phyloP scores from a whole-genome alignment of 352 stramenopile species.

The Globisporangium nunn region DNA sequence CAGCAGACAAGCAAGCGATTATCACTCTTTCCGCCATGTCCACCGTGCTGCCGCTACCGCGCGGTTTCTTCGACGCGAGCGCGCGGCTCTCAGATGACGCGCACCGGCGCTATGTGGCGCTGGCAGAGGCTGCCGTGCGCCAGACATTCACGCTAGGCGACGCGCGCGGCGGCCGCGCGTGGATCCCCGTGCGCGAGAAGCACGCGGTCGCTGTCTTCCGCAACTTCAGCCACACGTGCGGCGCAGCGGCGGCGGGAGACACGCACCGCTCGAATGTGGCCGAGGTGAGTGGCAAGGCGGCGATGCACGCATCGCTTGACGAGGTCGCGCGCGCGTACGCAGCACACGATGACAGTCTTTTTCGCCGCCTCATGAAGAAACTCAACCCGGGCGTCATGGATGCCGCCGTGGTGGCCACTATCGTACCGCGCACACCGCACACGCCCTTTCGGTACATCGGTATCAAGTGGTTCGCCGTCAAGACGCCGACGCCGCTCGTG shows the following conservation, averaged over 20 bases:
- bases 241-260: conserved; percentile 8
- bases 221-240: conserved; percentile 56
- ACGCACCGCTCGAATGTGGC: conserved; percentile 75
- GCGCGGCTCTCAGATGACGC: conserved; percentile 58
- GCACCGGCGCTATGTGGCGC: conserved; percentile 74
- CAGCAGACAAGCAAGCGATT: neutral
- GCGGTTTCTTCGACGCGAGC: conserved; percentile 71
- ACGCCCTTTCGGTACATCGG: conserved; percentile 80
- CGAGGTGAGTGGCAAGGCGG: conserved; percentile 66
- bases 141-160: conserved; percentile 80
- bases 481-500: conserved; percentile 73
- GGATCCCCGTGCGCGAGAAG: conserved; percentile 82
- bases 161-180: conserved; percentile 27
- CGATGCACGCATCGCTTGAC: conserved; percentile 61
- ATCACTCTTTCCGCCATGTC: conserved; percentile 21
- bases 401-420: conserved; percentile 66
- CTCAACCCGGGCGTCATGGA: conserved; percentile 68
- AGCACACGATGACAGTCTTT: conserved; percentile 73
- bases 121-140: conserved; percentile 71
- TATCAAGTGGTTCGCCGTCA: conserved; percentile 85
- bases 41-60: conserved; percentile 60
- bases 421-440: conserved; percentile 65
- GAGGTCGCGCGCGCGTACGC: conserved; percentile 71
- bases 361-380: conserved; percentile 75
- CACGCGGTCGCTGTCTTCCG: conserved; percentile 74